Conservation (phyloP, 2,329 filamentous ascomycete genomes). For the Aspergillus sergii region DNA sequence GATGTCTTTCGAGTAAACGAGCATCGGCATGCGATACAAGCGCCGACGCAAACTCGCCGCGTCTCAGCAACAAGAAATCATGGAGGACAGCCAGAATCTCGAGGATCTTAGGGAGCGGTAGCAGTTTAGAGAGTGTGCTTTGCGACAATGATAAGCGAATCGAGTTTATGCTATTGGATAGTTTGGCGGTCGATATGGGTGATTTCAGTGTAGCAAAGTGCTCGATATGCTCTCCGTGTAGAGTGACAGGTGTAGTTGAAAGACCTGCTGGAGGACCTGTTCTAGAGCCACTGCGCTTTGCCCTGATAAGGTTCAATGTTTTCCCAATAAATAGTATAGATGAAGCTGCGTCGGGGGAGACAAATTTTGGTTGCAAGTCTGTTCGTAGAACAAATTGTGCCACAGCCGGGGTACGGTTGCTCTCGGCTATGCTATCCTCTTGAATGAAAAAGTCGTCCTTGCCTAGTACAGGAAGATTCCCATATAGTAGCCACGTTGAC, state of each 20-base stretch:
- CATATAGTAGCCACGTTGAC: slow-evolving; percentile 88
- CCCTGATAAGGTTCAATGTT: slow-evolving; percentile 80
- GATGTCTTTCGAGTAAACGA: slow-evolving; percentile 73
- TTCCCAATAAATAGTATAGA: slow-evolving; percentile 91
- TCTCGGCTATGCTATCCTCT: slow-evolving; percentile 41
- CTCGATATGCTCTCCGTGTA: slow-evolving; percentile 47
- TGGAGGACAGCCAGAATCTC: slow-evolving; percentile 77
- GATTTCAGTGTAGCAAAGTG: slow-evolving; percentile 69
- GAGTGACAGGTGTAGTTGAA: slow-evolving; percentile 63
- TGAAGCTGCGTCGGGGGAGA: slow-evolving; percentile 70
- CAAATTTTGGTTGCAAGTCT: slow-evolving; percentile 74
- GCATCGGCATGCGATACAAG: slow-evolving; percentile 84
- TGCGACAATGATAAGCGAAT: slow-evolving; percentile 82
- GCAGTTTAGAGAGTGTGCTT: slow-evolving; percentile 77
- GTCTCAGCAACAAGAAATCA: slow-evolving; percentile 82
- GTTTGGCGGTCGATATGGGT: slow-evolving; percentile 71
- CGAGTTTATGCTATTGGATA: slow-evolving; percentile 71
- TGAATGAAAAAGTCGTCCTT: slow-evolving; percentile 85
- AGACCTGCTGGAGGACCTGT: slow-evolving; percentile 31
- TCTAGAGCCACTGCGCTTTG: slow-evolving; percentile 44
- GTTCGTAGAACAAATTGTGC: slow-evolving; percentile 61
- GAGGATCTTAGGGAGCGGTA: slow-evolving; percentile 76
- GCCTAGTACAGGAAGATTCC: slow-evolving; percentile 75
- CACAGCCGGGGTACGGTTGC: slow-evolving; percentile 47
- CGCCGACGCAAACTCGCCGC: slow-evolving; percentile 88